Evolutionary conservation across 352 stramenopile species (phyloP), one percentile per base, ranked within the genome.

Genomic region (Aphanomyces astaci): DNA sequence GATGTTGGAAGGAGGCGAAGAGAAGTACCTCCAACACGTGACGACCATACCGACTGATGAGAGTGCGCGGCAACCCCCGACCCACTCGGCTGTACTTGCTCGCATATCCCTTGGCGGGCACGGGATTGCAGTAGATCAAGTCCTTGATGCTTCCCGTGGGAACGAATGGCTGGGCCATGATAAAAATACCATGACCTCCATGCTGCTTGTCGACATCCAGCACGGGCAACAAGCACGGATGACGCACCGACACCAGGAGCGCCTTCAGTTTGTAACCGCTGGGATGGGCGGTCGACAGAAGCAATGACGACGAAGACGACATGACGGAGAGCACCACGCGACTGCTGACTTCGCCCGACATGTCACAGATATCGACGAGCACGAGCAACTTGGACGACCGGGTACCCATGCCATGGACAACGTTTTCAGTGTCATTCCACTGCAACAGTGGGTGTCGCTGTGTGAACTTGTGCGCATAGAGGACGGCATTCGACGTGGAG

Each of bases 391-490:
- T 92, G 52, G 87, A 77, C 45, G 81, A 81, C 48, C 71, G 64
- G 5, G 24, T 33, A 3, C 84, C 82, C 59, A 92, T 81, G 51
- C 71, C 67, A 5, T 77, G 80, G 4, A 89, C 76, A 59, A 82
- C 76, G 45, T 90, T 81, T 63, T 92, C 82, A 9, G 46, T 27
- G 10, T 22, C 25, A 3, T 75, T 73, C 84, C 84, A 92, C 53
- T 63, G 70, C 62, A 92, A 89, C 7, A 92, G 73, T 13, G 84
- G 84, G 60, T 82, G 84, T 32, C 82, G 74, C 48, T 76, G 73
- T 71, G 82, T 90, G 74, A 81, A 92, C 67, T 88, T 89, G 70
- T 78, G 78, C 36, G 84, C 84, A 32, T 90, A 73, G 27, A 92
- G 78, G 71, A 92, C 81, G n/a, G 84, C 82, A 48, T 19, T 57